Evolutionary conservation across 2,329 filamentous ascomycete species (phyloP).

Genomic region (Mycosphaerella sp.): DNA sequence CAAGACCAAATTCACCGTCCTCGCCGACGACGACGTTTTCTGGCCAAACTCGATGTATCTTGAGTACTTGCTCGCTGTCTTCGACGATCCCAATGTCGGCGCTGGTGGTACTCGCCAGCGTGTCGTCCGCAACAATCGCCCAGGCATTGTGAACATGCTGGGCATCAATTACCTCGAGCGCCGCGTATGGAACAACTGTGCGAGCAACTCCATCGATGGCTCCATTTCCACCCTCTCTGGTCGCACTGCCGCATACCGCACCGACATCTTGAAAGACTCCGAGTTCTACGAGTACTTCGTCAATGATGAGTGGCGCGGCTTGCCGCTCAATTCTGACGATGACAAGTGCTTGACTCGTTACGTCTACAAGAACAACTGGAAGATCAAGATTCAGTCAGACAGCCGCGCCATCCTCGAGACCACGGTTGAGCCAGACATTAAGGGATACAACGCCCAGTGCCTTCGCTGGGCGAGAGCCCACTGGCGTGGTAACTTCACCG

Average conservation of each 20-base stretch:
- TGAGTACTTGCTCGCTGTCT: slow-evolving; percentile 33
- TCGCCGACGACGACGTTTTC: slow-evolving; percentile 36
- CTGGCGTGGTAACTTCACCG: slow-evolving; percentile 51
- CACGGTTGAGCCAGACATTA: slow-evolving; percentile 43
- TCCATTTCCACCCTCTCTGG: slow-evolving; percentile 55
- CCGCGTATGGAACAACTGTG: slow-evolving; percentile 56
- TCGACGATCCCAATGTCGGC: slow-evolving; percentile 46
- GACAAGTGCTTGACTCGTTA: slow-evolving; percentile 58
- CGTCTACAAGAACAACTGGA: slow-evolving; percentile 46
- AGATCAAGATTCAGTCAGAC: slow-evolving; percentile 51
- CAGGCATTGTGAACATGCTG: slow-evolving; percentile 47
- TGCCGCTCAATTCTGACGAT: slow-evolving; percentile 51
- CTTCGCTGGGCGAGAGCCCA: slow-evolving; percentile 54
- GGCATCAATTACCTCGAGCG: slow-evolving; percentile 55
- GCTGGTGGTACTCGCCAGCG: slow-evolving; percentile 54
- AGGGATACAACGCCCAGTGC: slow-evolving; percentile 50
- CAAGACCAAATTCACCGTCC: slow-evolving; percentile 28
- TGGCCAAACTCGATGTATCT: slow-evolving; percentile 30
- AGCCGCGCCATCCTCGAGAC: slow-evolving; percentile 48
- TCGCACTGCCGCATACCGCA: slow-evolving; percentile 49
- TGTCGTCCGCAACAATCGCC: slow-evolving; percentile 39
- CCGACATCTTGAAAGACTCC: slow-evolving; percentile 43
- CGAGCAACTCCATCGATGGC: slow-evolving; percentile 53
- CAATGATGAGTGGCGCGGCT: slow-evolving; percentile 48
- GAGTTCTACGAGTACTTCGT: slow-evolving; percentile 43